Conservation (phyloP, 352 stramenopile genomes). For the Pythium pectinolyticum region DNA sequence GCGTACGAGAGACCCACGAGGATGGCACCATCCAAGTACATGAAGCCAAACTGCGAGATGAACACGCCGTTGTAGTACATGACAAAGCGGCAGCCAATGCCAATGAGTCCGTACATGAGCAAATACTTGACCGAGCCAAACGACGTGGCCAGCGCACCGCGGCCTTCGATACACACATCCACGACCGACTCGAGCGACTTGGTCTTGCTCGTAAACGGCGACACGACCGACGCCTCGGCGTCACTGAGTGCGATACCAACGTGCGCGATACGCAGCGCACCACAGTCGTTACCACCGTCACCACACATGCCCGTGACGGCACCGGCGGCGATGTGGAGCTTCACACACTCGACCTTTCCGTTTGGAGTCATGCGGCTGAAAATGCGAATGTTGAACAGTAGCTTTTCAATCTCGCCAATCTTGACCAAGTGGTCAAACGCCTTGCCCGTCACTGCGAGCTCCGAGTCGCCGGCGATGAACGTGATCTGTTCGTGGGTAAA, state of each 20-base stretch:
- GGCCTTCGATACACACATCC: constrained; percentile 84
- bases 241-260: constrained; percentile 89
- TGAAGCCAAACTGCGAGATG: constrained; percentile 87
- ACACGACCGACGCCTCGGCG: constrained; percentile 84
- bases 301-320: constrained; percentile 82
- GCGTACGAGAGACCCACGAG: constrained; percentile 77
- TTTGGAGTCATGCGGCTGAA: constrained; percentile 79
- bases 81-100: constrained; percentile 77
- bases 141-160: constrained; percentile 82
- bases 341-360: constrained; percentile 71
- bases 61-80: constrained; percentile 88
- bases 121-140: constrained; percentile 87
- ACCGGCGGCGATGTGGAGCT: constrained; percentile 47
- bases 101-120: constrained; percentile 81
- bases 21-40: constrained; percentile 80
- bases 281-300: constrained; percentile 91
- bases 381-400: constrained; percentile 72
- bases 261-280: constrained; percentile 88
- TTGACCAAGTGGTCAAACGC: constrained; percentile 72
- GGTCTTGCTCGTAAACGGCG: constrained; percentile 83
- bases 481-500: constrained; percentile 28
- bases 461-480: constrained; percentile 21
- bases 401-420: constrained; percentile 54
- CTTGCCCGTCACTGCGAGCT: constrained; percentile 70
- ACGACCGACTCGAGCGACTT: constrained; percentile 80